phyloP scores from a whole-genome alignment of 306 rosid species.

The Cucumis cinereus region DNA sequence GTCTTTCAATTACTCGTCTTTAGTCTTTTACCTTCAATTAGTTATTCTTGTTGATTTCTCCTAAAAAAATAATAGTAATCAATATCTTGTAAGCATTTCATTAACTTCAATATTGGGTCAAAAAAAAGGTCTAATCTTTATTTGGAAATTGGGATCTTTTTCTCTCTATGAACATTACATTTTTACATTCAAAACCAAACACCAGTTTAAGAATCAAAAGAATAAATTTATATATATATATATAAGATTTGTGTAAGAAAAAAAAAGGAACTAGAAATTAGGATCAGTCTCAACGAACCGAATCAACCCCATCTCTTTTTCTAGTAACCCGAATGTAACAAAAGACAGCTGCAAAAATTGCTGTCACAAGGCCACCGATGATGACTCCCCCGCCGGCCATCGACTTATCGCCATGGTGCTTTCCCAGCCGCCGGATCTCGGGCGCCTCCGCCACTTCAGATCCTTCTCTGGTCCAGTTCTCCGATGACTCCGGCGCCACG shows the following conservation, averaged over 20 bases:
- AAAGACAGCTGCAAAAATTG: slow-evolving; percentile 67
- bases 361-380: slow-evolving; percentile 74
- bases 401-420: slow-evolving; percentile 53
- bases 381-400: slow-evolving; percentile 88
- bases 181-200: not conserved
- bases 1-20: too few species aligned
- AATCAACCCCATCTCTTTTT: slow-evolving; percentile 23
- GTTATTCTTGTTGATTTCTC: too few species aligned
- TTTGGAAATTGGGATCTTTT: not conserved
- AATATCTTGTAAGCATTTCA: too few species aligned
- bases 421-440: slow-evolving; percentile 37
- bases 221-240: not conserved
- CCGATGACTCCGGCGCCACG: slow-evolving; percentile 15
- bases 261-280: not conserved
- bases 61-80: too few species aligned
- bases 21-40: too few species aligned
- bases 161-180: not conserved
- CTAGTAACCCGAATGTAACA: slow-evolving; percentile 78
- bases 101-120: not conserved
- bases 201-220: not conserved
- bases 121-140: not conserved
- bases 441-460: slow-evolving; percentile 44
- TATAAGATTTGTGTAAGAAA: not conserved
- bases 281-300: not conserved
- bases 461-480: slow-evolving; percentile 1